These are phyloP conservation scores for Moesziomyces globuligerus DNA, from an alignment of 1,284 basidiomycete species.

Conservation along the genomic window DNA sequence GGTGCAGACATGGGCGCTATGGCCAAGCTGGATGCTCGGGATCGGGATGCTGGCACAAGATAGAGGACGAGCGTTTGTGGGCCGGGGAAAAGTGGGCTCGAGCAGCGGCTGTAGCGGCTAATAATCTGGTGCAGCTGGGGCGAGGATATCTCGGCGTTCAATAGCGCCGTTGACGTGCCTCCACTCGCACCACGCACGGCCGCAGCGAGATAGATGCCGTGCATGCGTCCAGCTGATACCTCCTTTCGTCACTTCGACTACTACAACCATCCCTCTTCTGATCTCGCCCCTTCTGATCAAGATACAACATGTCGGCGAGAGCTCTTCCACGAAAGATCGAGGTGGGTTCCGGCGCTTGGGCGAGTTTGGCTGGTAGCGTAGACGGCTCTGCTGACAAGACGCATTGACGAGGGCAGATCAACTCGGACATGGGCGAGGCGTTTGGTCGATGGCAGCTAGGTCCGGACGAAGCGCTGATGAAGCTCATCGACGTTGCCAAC, in stretches of 20 bases:
- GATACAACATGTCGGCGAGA: conserved; percentile 8
- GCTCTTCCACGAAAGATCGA: conserved; percentile 16
- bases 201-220: too few relatives aligned
- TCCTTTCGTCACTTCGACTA: too few relatives aligned
- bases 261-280: too few relatives aligned
- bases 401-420: conserved; percentile 4
- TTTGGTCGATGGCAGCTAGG: conserved; percentile 33
- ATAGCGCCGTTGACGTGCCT: conserved; percentile 6
- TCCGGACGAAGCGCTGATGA: conserved; percentile 35
- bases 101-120: background rate
- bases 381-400: background rate
- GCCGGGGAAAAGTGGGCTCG: background rate
- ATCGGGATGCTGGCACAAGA: too few relatives aligned
- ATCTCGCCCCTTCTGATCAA: too few relatives aligned
- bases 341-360: background rate
- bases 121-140: too few relatives aligned
- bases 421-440: conserved; percentile 38
- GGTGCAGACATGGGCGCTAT: too few relatives aligned
- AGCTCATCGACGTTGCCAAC: conserved; percentile 33
- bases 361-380: background rate
- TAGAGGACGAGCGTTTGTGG: too few relatives aligned
- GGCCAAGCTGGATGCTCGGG: too few relatives aligned
- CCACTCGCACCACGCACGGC: too few relatives aligned
- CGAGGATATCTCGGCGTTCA: conserved; percentile 14
- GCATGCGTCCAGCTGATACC: too few relatives aligned